Evolutionary conservation across 257 asterid species (phyloP).

Genomic region (Solanum ossicruentum): DNA sequence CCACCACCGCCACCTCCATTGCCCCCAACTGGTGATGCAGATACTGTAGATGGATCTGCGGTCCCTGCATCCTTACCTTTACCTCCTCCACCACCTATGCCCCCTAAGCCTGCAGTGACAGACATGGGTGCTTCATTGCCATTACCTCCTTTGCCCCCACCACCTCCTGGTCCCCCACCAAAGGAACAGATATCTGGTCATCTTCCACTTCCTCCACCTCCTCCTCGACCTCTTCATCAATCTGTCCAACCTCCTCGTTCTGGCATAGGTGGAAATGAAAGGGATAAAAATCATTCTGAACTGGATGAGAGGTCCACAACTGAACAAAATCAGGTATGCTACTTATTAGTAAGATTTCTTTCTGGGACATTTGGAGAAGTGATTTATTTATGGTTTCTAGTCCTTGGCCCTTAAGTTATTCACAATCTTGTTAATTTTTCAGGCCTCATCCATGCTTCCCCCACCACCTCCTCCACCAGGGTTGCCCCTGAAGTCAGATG

Average conservation of each 20-base stretch:
- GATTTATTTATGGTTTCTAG: not conserved
- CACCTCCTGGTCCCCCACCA: constrained; percentile 94
- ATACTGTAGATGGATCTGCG: constrained; percentile 42
- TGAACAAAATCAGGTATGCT: constrained; percentile 46
- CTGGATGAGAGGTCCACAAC: constrained; percentile 36
- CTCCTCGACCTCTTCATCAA: constrained; percentile 29
- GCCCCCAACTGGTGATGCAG: constrained; percentile 35
- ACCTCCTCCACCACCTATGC: constrained; percentile 93
- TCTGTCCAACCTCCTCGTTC: constrained; percentile 65
- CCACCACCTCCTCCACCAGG: constrained; percentile 72
- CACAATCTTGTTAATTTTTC: not conserved
- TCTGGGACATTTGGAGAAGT: not conserved
- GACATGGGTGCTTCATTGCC: constrained; percentile 35
- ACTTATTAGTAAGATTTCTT: not conserved
- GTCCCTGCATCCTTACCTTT: constrained; percentile 58
- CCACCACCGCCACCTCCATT: constrained; percentile 82
- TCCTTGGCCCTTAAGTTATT: constrained; percentile 6
- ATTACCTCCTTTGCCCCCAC: constrained; percentile 48
- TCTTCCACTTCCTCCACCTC: constrained; percentile 55
- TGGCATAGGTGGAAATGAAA: constrained; percentile 48
- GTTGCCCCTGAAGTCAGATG: constrained; percentile 32
- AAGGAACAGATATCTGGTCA: constrained; percentile 46
- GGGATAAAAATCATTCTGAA: constrained; percentile 17
- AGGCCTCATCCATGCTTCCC: constrained; percentile 52
- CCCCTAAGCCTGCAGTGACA: constrained; percentile 44